A percentile compares a stretch with the other conserved stretches of the same genome.
phyloP scores from a whole-genome alignment of 306 rosid genomes.

The Cyclanthera cordifolia region DNA sequence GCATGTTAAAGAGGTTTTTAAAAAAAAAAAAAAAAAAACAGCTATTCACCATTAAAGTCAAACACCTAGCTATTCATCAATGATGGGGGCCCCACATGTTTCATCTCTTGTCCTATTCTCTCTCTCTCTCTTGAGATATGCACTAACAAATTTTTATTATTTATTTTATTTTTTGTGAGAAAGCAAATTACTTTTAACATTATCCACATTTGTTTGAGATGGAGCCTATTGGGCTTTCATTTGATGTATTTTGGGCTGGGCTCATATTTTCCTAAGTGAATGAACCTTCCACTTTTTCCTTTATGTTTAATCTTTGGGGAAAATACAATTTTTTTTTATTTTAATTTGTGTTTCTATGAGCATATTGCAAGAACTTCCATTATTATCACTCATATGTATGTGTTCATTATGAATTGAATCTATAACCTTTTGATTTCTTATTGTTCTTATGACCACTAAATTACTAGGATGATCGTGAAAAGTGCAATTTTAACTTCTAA shows the following conservation, averaged over 20 bases:
- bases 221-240: background rate
- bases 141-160: background rate
- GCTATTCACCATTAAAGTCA: constrained; percentile 26
- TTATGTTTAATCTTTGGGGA: too few species aligned
- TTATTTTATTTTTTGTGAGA: too few species aligned
- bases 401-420: too few species aligned
- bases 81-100: background rate
- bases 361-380: too few species aligned
- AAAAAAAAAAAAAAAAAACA: constrained; percentile 14
- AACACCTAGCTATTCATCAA: constrained; percentile 2
- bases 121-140: background rate
- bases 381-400: too few species aligned
- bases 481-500: too few species aligned
- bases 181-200: background rate
- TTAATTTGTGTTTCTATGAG: too few species aligned
- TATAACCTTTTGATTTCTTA: too few species aligned
- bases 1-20: background rate
- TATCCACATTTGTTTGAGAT: background rate
- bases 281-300: background rate
- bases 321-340: too few species aligned
- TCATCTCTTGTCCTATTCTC: background rate
- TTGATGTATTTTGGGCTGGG: background rate
- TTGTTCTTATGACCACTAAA: too few species aligned
- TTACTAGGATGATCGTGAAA: too few species aligned
- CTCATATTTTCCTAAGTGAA: background rate